Base-by-base conservation (phyloP, 495 filamentous ascomycete species). In the Letharia lupina region DNA sequence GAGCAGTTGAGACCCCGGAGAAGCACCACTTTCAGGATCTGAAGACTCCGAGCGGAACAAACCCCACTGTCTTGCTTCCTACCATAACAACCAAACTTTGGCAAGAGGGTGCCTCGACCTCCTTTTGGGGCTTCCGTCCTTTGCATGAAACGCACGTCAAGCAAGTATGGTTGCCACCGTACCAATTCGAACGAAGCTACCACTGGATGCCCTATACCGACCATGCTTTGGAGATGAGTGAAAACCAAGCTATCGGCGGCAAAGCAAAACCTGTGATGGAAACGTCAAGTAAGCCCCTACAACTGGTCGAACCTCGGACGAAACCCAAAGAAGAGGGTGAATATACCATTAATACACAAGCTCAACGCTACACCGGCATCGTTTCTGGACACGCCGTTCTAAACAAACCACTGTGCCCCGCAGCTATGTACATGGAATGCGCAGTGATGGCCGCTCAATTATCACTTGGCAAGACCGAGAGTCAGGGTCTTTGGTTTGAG, bases 81-180 rank as follows among this genome's bases (percentile, higher is more conserved):
- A 75, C 82, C 16, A 70, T 77, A 3, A 84, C 80, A 0, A 3
- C 78, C 0, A 61, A 59, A 1, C 76, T 86, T 0, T 85, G 84
- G 83, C 79, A 77, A 57, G 68, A 73, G 2, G 79, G 81, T 1
- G 31, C 78, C 0, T 67, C 67, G 0, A 72, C 73, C 4, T 41
- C 65, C 4, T 84, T 82, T 74, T 87, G 83, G 84, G 62, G 75
- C 0, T 77, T 80, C 60, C 75, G 81, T 65, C 28, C 37, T 0
- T 52, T 48, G 0, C 82, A 84, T 67, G 77, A 67, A 16, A 56
- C 45, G 6, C 69, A 77, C 4, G 77, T 78, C 60, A 42, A 63
- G 12, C 67, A 62, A 6, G 9, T 83, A 5, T 54, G 72, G 6
- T 75, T 86, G 2, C 83, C 83, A 12, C 79, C 83, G 0, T 85